Evolutionary conservation across 1,139 yeast genomes (phyloP).

Genomic region (Casaregolazyma lundiana): DNA sequence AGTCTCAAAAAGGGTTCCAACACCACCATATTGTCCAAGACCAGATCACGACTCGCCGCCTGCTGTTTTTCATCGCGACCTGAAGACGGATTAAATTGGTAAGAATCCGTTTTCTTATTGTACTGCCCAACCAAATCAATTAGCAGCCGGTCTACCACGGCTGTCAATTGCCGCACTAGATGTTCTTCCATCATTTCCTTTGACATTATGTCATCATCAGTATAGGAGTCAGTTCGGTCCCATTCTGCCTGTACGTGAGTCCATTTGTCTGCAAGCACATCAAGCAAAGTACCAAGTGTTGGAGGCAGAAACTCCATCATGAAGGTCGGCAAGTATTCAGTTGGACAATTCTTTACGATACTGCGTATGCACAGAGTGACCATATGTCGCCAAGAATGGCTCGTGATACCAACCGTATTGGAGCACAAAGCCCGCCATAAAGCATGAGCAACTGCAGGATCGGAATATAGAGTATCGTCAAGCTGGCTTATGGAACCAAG

Average conservation of each 20-base stretch:
- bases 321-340: constrained; percentile 58
- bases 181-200: constrained; percentile 99
- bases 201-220: constrained; percentile 76
- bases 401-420: constrained; percentile 78
- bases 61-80: constrained; percentile 14
- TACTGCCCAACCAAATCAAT: constrained; percentile 84
- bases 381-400: constrained; percentile 97
- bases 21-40: constrained; percentile 59
- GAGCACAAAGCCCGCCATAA: constrained; percentile 86
- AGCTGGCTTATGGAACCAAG: constrained; percentile 86
- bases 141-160: constrained; percentile 82
- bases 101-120: constrained; percentile 18
- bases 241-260: constrained; percentile 41
- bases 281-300: constrained; percentile 67
- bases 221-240: constrained; percentile 29
- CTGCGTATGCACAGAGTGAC: constrained; percentile 83
- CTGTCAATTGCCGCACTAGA: constrained; percentile 84
- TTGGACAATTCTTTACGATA: constrained; percentile 84
- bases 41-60: constrained; percentile 54
- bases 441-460: constrained; percentile 71
- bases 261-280: constrained; percentile 70
- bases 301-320: constrained; percentile 75
- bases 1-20: constrained; percentile 76
- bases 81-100: constrained; percentile 4
- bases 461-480: constrained; percentile 82